Percentiles rank a stretch among this genome's conserved stretches.
Conservation (phyloP, 2,329 filamentous ascomycete genomes). For the Aspergillus bombycis region DNA sequence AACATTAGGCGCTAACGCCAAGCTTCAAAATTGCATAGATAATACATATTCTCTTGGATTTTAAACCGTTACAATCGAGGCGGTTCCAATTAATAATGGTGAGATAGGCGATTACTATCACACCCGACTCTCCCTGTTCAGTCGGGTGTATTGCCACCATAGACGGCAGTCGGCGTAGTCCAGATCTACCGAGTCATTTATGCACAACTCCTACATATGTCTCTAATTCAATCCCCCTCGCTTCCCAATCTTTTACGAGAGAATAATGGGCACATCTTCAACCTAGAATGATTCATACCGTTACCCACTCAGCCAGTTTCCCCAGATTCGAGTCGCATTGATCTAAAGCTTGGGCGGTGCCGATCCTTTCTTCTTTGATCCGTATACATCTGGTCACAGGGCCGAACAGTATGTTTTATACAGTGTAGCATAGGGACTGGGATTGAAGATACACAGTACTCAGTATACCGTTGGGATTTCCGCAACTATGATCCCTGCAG, state of each 20-base stretch:
- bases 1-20: not conserved
- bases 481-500: conserved; percentile 5
- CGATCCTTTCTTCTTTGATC: conserved; percentile 10
- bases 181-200: conserved; percentile 1
- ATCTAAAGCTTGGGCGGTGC: conserved; percentile 17
- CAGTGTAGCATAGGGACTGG: not conserved
- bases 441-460: conserved; percentile 4
- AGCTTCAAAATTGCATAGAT: not conserved
- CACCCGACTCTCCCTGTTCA: not conserved
- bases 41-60: not conserved
- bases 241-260: not conserved
- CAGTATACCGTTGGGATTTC: conserved; percentile 5
- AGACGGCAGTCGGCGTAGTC: not conserved
- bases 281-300: not conserved
- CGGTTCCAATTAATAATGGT: not conserved
- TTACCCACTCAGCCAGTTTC: conserved; percentile 13
- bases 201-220: not conserved
- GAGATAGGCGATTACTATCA: not conserved
- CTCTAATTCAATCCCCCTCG: not conserved
- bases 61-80: not conserved
- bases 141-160: not conserved
- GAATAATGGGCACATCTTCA: not conserved
- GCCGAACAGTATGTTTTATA: conserved; percentile 10
- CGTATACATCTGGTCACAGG: not conserved
- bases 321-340: conserved; percentile 16